Evolutionary conservation across 805 yeast genomes (phyloP).

Genomic region (Kodamaea leandrae): DNA sequence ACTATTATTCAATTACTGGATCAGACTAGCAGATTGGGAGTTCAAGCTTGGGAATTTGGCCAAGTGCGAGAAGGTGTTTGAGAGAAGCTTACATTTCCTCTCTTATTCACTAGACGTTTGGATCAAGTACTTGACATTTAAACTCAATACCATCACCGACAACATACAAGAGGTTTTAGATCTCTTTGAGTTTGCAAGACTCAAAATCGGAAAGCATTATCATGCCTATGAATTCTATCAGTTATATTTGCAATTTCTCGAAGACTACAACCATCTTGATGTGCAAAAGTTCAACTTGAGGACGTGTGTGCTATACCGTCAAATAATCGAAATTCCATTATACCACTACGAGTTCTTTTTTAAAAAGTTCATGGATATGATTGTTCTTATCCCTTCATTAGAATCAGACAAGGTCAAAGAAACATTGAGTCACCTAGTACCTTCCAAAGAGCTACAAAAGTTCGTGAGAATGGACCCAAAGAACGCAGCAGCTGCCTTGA

Average conservation of each 20-base stretch:
- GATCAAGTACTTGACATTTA: conserved; percentile 47
- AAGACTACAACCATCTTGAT: conserved; percentile 22
- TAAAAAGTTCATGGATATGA: conserved; percentile 32
- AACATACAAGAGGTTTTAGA: conserved; percentile 28
- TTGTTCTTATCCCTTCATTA: conserved; percentile 22
- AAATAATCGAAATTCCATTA: conserved; percentile 53
- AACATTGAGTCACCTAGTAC: conserved; percentile 18
- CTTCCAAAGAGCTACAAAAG: conserved; percentile 16
- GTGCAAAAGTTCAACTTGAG: conserved; percentile 27
- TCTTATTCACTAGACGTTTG: conserved; percentile 51
- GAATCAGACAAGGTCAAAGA: conserved; percentile 3
- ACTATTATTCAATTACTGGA: conserved; percentile 53
- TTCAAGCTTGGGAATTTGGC: conserved; percentile 44
- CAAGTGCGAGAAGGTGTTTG: conserved; percentile 22
- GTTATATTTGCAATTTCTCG: conserved; percentile 44
- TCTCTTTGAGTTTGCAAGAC: conserved; percentile 48
- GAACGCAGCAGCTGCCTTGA: conserved; percentile 34
- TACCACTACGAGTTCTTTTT: conserved; percentile 52
- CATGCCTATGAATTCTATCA: conserved; percentile 51
- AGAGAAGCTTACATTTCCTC: conserved; percentile 27
- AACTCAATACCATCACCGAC: conserved; percentile 28
- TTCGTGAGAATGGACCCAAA: conserved; percentile 21
- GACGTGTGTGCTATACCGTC: conserved; percentile 44
- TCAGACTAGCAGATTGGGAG: conserved; percentile 50
- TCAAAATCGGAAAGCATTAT: conserved; percentile 51